Conservation (phyloP, 768 basidiomycete species). For the Amanita molliuscula region DNA sequence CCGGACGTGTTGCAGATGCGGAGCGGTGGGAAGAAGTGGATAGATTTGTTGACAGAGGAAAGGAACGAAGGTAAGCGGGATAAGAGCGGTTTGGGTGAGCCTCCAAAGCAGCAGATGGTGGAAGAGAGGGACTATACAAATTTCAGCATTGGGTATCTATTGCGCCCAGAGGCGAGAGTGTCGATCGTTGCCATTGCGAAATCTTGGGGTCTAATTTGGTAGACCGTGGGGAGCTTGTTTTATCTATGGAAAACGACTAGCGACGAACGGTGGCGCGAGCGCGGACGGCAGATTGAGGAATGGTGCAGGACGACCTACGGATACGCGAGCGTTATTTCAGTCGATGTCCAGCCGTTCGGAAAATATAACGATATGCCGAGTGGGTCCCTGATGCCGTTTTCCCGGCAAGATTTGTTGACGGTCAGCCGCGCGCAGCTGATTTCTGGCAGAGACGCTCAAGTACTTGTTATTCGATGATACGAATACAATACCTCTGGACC, state of each 20-base stretch:
- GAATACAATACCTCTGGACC: conserved; percentile 28
- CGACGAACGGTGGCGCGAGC: conserved; percentile 58
- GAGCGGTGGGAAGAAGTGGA: conserved; percentile 28
- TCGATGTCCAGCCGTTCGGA: conserved; percentile 25
- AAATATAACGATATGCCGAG: conserved; percentile 60
- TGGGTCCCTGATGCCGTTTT: conserved; percentile 14
- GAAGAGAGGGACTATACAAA: conserved; percentile 41
- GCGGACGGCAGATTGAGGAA: conserved; percentile 55
- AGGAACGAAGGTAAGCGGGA: conserved; percentile 26
- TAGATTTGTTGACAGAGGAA: conserved; percentile 29
- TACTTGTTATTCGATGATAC: conserved; percentile 56
- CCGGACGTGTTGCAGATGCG: conserved; percentile 44
- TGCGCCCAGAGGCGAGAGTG: conserved; percentile 61
- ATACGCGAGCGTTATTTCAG: conserved; percentile 43
- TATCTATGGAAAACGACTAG: conserved; percentile 60
- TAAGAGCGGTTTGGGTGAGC: conserved; percentile 31
- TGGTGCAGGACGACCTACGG: conserved; percentile 44
- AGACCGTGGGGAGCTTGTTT: conserved; percentile 69
- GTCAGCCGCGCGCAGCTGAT: conserved; percentile 21
- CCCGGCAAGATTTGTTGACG: background rate
- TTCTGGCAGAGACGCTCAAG: conserved; percentile 42
- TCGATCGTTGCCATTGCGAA: background rate
- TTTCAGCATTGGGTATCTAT: conserved; percentile 31
- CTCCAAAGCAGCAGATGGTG: conserved; percentile 8
- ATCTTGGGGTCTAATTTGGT: background rate